Conservation (phyloP, 2,329 filamentous ascomycete genomes). For the Epichloe typhina region DNA sequence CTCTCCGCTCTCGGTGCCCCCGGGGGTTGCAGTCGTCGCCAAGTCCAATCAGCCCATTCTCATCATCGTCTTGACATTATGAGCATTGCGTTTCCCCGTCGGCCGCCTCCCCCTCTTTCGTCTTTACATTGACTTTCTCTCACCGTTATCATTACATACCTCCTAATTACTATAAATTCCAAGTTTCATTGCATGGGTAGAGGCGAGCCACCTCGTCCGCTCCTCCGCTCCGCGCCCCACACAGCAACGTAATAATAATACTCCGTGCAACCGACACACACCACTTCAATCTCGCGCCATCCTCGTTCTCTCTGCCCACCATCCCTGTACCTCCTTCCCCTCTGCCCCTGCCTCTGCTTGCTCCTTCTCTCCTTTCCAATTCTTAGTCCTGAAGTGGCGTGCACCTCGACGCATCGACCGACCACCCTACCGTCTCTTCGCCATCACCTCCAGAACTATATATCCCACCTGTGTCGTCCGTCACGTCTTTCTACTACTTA, state of each 20-base stretch:
- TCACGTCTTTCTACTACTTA: neutral
- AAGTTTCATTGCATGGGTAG: no score
- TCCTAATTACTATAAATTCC: no score
- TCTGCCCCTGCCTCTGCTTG: no score
- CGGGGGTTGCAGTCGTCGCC: no score
- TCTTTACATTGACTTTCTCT: no score
- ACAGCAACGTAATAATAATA: neutral
- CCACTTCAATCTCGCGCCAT: neutral
- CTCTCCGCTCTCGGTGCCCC: neutral
- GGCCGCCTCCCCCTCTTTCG: no score
- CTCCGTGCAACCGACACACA: neutral
- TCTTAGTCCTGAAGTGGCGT: neutral
- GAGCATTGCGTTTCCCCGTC: no score
- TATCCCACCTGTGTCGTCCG: neutral
- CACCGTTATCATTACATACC: no score
- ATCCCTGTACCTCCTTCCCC: neutral
- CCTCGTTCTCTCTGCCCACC: neutral
- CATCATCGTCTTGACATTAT: neutral
- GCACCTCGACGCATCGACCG: neutral
- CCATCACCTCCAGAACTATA: neutral
- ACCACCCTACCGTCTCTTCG: no score
- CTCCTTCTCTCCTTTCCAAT: neutral
- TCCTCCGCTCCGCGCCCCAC: neutral
- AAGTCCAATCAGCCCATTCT: neutral
- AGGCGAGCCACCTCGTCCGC: no score